Evolutionary conservation across 2,329 filamentous ascomycete species (phyloP).

Genomic region (Hymenoscyphus infarciens): DNA sequence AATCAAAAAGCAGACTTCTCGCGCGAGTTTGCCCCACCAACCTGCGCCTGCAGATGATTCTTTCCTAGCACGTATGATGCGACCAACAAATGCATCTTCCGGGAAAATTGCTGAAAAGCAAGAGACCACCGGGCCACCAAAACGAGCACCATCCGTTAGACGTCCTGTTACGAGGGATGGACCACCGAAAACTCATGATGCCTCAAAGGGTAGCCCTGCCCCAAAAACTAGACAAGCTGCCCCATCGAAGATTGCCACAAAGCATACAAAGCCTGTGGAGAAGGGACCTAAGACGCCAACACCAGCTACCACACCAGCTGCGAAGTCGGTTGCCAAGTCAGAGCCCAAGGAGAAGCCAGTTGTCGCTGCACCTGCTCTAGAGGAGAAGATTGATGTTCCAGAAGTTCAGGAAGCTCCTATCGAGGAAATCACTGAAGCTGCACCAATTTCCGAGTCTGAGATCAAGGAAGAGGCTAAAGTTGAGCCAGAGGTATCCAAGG

Average conservation of each 20-base stretch:
- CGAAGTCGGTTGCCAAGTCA: not conserved
- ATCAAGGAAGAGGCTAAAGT: slow-evolving; percentile 16
- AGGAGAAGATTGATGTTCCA: not conserved
- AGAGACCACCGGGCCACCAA: slow-evolving; percentile 43
- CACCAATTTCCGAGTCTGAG: slow-evolving; percentile 4
- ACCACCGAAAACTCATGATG: slow-evolving; percentile 20
- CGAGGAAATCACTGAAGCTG: slow-evolving; percentile 9
- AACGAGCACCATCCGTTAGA: slow-evolving; percentile 28
- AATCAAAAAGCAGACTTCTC: slow-evolving; percentile 47
- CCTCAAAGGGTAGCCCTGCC: slow-evolving; percentile 16
- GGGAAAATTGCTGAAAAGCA: slow-evolving; percentile 65
- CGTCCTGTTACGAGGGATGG: slow-evolving; percentile 30
- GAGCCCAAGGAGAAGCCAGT: slow-evolving; percentile 20
- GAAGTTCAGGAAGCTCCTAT: not conserved
- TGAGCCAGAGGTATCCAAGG: slow-evolving; percentile 11
- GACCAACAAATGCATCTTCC: slow-evolving; percentile 67
- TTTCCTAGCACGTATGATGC: slow-evolving; percentile 79
- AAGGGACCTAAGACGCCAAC: slow-evolving; percentile 13
- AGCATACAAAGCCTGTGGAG: slow-evolving; percentile 17
- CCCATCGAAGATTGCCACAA: slow-evolving; percentile 17
- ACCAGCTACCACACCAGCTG: not conserved
- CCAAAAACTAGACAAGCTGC: slow-evolving; percentile 18
- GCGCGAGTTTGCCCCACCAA: slow-evolving; percentile 48
- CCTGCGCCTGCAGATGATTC: slow-evolving; percentile 60
- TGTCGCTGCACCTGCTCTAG: not conserved